A percentile compares a stretch with the other conserved stretches of the same genome.
phyloP scores from a whole-genome alignment of 1,284 basidiomycete genomes.

The Cutaneotrichosporon cavernicola region DNA sequence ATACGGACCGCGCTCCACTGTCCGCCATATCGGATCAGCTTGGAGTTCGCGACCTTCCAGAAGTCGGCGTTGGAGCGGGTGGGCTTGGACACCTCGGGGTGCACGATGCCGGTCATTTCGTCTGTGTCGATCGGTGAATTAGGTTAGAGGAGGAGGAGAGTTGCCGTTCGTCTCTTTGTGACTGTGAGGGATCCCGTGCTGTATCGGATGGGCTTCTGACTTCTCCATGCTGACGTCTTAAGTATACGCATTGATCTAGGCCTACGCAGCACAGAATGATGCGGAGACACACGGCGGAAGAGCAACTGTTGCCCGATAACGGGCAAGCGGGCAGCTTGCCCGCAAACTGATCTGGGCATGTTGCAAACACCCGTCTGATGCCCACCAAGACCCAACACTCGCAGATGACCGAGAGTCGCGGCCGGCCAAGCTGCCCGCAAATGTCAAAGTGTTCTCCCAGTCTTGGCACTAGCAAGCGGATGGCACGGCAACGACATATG shows the following conservation, averaged over 20 bases:
- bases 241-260: background rate
- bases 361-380: background rate
- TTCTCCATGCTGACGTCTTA: background rate
- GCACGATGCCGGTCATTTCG: conserved; percentile 1
- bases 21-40: conserved; percentile 33
- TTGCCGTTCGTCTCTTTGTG: background rate
- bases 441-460: background rate
- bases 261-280: background rate
- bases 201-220: background rate
- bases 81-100: background rate
- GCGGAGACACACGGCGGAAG: background rate
- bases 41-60: conserved; percentile 28
- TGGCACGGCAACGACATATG: background rate
- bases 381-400: background rate
- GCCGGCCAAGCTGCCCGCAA: background rate
- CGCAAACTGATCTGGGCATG: background rate
- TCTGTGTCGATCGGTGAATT: background rate
- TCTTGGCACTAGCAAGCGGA: background rate
- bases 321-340: conserved; percentile 7
- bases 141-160: no score
- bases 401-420: background rate
- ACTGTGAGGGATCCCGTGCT: background rate
- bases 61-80: conserved; percentile 23
- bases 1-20: conserved; percentile 24
- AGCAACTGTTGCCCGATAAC: conserved; percentile 1